phyloP scores from a whole-genome alignment of 2,329 filamentous ascomycete species.

The Xylariaceae sp. region DNA sequence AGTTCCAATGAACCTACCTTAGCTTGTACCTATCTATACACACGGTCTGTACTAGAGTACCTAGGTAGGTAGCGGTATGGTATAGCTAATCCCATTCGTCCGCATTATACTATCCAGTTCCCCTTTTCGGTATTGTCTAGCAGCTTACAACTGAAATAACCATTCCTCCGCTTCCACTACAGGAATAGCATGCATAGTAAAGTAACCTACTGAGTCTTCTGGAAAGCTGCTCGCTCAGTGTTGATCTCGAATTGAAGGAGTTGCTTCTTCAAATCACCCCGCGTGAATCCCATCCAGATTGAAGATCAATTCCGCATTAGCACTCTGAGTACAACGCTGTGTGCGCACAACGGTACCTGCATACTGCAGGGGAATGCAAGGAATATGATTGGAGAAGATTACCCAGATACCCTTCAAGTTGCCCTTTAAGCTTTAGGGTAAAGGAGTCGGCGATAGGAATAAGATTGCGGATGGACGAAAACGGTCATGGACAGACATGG shows the following conservation, averaged over 20 bases:
- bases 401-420: too few species aligned
- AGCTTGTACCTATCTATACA: too few species aligned
- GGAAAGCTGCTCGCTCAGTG: too few species aligned
- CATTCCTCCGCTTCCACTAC: too few species aligned
- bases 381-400: conserved; percentile 8
- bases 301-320: conserved; percentile 16
- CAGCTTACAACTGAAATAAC: too few species aligned
- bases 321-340: conserved; percentile 10
- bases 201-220: too few species aligned
- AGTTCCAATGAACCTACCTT: too few species aligned
- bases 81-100: too few species aligned
- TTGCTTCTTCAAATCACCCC: neutral
- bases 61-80: too few species aligned
- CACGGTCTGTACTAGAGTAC: too few species aligned
- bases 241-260: conserved; percentile 8
- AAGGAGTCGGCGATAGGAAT: conserved; percentile 31
- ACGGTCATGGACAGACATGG: conserved; percentile 22
- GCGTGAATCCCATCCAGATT: conserved; percentile 6
- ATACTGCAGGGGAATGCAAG: conserved; percentile 19
- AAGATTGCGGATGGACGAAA: conserved; percentile 39
- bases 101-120: too few species aligned
- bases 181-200: too few species aligned
- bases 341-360: conserved; percentile 22
- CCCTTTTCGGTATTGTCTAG: neutral
- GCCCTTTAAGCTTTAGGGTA: neutral